Evolutionary conservation across 352 stramenopile genomes (phyloP), one percentile per base, ranked within the genome.

Genomic region (Globisporangium paroecandrum): DNA sequence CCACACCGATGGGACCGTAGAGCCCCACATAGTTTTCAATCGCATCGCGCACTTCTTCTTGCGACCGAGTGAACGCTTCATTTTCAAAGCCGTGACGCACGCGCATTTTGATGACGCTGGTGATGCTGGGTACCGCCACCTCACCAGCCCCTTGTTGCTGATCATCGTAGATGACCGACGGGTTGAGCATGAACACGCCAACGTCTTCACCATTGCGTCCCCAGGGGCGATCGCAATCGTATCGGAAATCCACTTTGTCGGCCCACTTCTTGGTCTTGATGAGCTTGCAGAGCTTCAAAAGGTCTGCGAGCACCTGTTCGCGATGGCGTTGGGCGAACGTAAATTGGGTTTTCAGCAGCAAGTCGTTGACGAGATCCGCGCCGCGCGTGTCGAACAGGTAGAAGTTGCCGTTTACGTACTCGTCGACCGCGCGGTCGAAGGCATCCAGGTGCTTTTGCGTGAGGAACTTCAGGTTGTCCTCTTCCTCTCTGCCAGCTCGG

Each of bases 171-270:
- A 91, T 64, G 29, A 86, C 61, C 4, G 72, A 65, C 0, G 78
- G 78, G 36, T 82, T 72, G 27, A 94, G 47, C 53, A 77, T 79
- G 46, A 77, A 92, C 13, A 90, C 81, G 1, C 65, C 73, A 1
- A 85, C 77, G 1, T 69, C 56, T 64, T 94, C 82, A 3, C 76
- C 82, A 7, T 72, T 46, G 22, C 79, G 75, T 0, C 85, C 85
- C 85, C 85, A 94, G n/a, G 85, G 85, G 8, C 85, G 77, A 53
- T 76, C 65, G 43, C 82, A 69, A 62, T 94, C 83, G 72, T 78
- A 94, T 0, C 85, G 74, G 38, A 94, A 81, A 41, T 91, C 83
- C 1, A 86, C 80, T 61, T 94, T 94, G 65, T 94, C 85, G 15
- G 79, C 79, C 85, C 85, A 94, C 25, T 74, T 77, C 64, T 93